These are phyloP conservation scores for Sporothrix schenckii DNA, from an alignment of 2,329 filamentous ascomycete species.

Conservation along the genomic window DNA sequence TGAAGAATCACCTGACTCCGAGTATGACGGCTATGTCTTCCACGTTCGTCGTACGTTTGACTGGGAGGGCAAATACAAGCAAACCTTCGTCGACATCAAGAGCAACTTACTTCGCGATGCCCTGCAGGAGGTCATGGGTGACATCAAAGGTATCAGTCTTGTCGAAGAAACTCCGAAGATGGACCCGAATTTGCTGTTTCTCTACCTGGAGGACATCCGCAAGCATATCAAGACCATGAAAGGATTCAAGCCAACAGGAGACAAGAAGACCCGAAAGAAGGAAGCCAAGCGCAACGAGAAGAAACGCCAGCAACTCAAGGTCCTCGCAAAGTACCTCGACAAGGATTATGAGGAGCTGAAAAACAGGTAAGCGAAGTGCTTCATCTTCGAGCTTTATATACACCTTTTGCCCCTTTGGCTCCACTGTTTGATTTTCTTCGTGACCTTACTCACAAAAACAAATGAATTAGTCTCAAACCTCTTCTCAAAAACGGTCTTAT, in stretches of 20 bases:
- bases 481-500: constrained; percentile 81
- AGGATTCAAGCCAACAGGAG: constrained; percentile 53
- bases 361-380: constrained; percentile 51
- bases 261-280: constrained; percentile 63
- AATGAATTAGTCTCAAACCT: constrained; percentile 65
- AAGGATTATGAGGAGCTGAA: constrained; percentile 78
- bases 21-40: constrained; percentile 80
- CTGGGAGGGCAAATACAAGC: constrained; percentile 77
- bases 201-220: constrained; percentile 79
- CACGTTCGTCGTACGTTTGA: constrained; percentile 82
- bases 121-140: constrained; percentile 71
- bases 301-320: constrained; percentile 67
- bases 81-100: constrained; percentile 79
- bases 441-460: neutral
- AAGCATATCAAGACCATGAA: constrained; percentile 66
- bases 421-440: neutral
- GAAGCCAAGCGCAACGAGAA: constrained; percentile 59
- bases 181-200: constrained; percentile 70
- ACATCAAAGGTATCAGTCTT: constrained; percentile 75
- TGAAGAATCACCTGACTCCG: constrained; percentile 48
- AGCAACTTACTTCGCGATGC: constrained; percentile 75
- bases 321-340: constrained; percentile 49
- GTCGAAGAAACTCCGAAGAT: constrained; percentile 78
- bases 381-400: too few species aligned
- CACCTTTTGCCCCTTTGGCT: neutral